A percentile compares a stretch with the other conserved stretches of the same genome.
Conservation (phyloP, 2,329 filamentous ascomycete genomes). For the Trichoderma hamatum region DNA sequence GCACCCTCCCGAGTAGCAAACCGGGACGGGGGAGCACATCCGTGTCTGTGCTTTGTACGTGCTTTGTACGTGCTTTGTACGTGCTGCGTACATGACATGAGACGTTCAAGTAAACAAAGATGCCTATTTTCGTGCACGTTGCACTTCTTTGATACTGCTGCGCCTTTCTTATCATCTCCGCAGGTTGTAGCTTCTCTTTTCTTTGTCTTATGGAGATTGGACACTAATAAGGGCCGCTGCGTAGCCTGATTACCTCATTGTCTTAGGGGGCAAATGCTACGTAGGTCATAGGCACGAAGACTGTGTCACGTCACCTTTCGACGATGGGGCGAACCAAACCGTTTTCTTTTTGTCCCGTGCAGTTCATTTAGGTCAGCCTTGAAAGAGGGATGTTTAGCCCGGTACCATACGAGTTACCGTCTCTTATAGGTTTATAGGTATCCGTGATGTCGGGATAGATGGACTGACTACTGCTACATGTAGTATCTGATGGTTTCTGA, state of each 20-base stretch:
- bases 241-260: neutral
- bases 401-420: neutral
- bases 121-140: neutral
- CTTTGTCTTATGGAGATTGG: neutral
- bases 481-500: neutral
- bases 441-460: conserved; percentile 6
- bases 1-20: neutral
- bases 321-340: neutral
- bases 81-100: neutral
- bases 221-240: no score
- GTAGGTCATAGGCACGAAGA: neutral
- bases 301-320: neutral
- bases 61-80: neutral
- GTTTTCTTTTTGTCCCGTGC: neutral
- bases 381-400: neutral
- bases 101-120: neutral
- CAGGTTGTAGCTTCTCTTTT: neutral
- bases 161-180: neutral
- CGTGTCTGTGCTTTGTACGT: neutral
- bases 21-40: neutral
- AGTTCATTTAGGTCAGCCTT: no score
- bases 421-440: neutral
- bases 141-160: neutral
- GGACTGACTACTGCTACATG: neutral
- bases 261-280: neutral